Evolutionary conservation across 441 rosid species (phyloP).

Genomic region (Isatis lusitanica): DNA sequence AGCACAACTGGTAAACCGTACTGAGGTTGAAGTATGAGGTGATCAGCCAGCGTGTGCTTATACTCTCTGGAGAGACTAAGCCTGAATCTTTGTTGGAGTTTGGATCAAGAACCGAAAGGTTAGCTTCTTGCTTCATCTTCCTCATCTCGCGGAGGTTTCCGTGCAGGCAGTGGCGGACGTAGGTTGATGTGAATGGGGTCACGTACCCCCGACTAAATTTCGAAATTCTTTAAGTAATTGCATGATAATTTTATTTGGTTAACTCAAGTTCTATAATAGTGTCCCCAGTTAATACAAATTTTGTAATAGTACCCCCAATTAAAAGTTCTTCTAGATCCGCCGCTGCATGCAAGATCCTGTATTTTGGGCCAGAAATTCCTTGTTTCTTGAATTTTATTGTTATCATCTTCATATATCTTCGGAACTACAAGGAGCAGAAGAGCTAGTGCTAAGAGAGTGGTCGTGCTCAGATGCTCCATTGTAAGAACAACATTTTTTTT

Average conservation of each 20-base stretch:
- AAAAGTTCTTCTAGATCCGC: no score
- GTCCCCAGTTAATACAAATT: no score
- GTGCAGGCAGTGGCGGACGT: no score
- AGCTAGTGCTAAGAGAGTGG: conserved; percentile 1
- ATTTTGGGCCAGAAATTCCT: conserved; percentile 33
- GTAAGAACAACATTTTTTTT: not conserved
- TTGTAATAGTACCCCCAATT: no score
- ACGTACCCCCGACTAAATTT: no score
- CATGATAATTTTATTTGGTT: no score
- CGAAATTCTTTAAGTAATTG: no score
- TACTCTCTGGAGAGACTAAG: not conserved
- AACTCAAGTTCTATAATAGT: no score
- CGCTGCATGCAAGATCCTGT: no score
- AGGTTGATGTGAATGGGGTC: no score
- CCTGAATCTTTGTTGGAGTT: conserved; percentile 13
- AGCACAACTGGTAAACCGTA: not conserved
- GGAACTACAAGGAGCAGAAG: conserved; percentile 7
- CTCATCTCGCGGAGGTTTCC: conserved; percentile 25
- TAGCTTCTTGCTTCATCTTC: conserved; percentile 23
- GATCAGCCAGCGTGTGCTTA: not conserved
- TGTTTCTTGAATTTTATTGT: conserved; percentile 30
- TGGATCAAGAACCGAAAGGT: conserved; percentile 19
- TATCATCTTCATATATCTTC: not conserved
- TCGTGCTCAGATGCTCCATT: conserved; percentile 12
- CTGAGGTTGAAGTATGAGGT: not conserved